Percentiles rank a stretch among this genome's conserved stretches.
Conservation (phyloP, 306 rosid species). For the Castanea crenata region DNA sequence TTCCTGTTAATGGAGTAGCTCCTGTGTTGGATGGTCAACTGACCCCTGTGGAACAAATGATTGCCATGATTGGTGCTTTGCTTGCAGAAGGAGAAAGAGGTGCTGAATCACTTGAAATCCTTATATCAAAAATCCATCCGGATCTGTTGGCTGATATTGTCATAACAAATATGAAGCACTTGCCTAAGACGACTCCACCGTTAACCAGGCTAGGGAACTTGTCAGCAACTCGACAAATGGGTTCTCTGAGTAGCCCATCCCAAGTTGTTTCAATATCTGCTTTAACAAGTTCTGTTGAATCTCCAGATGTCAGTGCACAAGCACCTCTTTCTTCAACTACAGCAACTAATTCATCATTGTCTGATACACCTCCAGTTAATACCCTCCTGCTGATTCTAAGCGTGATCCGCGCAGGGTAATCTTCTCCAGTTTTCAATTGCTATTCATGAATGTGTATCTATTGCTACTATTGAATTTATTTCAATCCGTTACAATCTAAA, state of each 20-base stretch:
- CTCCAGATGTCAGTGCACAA: slow-evolving; percentile 54
- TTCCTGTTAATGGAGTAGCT: slow-evolving; percentile 54
- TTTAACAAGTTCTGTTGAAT: slow-evolving; percentile 54
- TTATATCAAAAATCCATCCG: slow-evolving; percentile 87
- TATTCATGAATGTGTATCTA: slow-evolving; percentile 3
- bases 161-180: slow-evolving; percentile 89
- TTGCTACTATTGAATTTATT: slow-evolving; percentile 3
- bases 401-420: slow-evolving; percentile 96
- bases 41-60: slow-evolving; percentile 94
- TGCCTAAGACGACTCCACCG: slow-evolving; percentile 77
- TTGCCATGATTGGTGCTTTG: slow-evolving; percentile 93
- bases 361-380: slow-evolving; percentile 51
- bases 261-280: slow-evolving; percentile 48
- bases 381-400: slow-evolving; percentile 68
- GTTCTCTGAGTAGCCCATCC: slow-evolving; percentile 42
- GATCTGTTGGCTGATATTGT: slow-evolving; percentile 98
- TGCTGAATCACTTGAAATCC: slow-evolving; percentile 91
- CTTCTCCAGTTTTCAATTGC: slow-evolving; percentile 13
- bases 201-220: slow-evolving; percentile 62
- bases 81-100: slow-evolving; percentile 99
- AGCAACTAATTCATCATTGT: slow-evolving; percentile 40
- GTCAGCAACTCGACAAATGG: slow-evolving; percentile 48
- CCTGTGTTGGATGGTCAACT: slow-evolving; percentile 60
- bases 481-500: slow-evolving; percentile 7
- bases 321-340: slow-evolving; percentile 44